Evolutionary conservation across 768 basidiomycete genomes (phyloP).

Genomic region (Daedalea quercina): DNA sequence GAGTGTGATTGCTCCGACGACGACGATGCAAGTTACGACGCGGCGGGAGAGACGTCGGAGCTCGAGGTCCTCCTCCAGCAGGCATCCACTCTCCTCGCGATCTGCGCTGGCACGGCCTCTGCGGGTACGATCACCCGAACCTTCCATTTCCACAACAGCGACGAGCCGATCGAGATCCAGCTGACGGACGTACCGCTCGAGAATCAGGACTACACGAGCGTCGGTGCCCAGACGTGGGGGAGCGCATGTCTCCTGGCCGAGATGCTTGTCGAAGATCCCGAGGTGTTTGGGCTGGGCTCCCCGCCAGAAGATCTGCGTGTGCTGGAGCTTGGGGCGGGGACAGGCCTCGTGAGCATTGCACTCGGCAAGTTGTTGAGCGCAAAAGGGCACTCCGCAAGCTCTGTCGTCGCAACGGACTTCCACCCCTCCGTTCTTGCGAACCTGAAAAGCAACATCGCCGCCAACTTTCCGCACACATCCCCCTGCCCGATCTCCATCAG

Average conservation of each 20-base stretch:
- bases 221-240: constrained; percentile 89
- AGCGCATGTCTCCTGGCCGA: constrained; percentile 77
- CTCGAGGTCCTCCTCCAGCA: constrained; percentile 32
- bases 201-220: constrained; percentile 61
- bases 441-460: constrained; percentile 34
- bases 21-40: not conserved
- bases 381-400: not conserved
- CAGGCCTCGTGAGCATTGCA: constrained; percentile 44
- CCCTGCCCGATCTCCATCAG: constrained; percentile 12
- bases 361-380: constrained; percentile 27
- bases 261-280: constrained; percentile 55
- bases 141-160: constrained; percentile 35
- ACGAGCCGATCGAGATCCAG: constrained; percentile 27
- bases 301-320: constrained; percentile 25
- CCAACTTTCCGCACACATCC: constrained; percentile 21
- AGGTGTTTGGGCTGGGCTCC: constrained; percentile 36
- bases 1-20: not conserved
- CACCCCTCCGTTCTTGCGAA: constrained; percentile 43
- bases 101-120: constrained; percentile 56
- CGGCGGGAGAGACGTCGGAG: not conserved
- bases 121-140: constrained; percentile 51
- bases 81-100: constrained; percentile 58
- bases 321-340: constrained; percentile 54
- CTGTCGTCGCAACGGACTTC: constrained; percentile 42
- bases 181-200: constrained; percentile 66